Base-by-base conservation (phyloP, 768 basidiomycete species). In the Lactarius tabidus region DNA sequence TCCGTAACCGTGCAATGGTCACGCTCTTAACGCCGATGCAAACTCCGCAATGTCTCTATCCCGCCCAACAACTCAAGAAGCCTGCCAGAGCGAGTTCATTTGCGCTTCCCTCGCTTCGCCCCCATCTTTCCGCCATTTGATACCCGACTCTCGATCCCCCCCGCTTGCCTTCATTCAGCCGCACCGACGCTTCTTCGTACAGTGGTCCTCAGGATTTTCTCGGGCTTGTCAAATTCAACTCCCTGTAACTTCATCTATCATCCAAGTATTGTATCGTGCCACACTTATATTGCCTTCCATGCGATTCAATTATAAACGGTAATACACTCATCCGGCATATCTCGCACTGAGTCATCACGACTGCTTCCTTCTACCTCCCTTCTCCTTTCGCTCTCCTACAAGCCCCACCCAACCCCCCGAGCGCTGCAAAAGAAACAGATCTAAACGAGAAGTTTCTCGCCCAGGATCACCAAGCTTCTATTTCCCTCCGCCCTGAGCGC, bases 281-380 rank as follows among this genome's bases (percentile, higher is more conserved):
- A 33, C 33, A 33, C 8, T 33, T 33, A 4, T 33, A 3, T 54
- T 31, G 39, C 38, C 55, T 66, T 66, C 60, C 65, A 66, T 58
- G 56, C 56, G 14, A n/a, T n/a, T n/a, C n/a, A n/a, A n/a, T n/a
- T n/a, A n/a, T n/a, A n/a, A n/a, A n/a, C n/a, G n/a, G n/a, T n/a
- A n/a, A n/a, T n/a, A n/a, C n/a, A n/a, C n/a, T n/a, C 33, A 33
- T 12, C n/a, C n/a, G 9, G 20, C 20, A n/a, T 20, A 3, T 20
- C 18, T 2, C 14, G 45, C 45, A n/a, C 10, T 23, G 12, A 48
- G 12, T 15, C 45, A 48, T 12, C 45, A n/a, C 43, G n/a, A 45
- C 43, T 8, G 33, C n/a, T n/a, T n/a, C n/a, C n/a, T n/a, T n/a
- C 45, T 48, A 12, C 10, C 6, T 2, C 23, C n/a, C 26, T 7